Base-by-base conservation (phyloP, 2,329 filamentous ascomycete species). In the Colletotrichum sp. region DNA sequence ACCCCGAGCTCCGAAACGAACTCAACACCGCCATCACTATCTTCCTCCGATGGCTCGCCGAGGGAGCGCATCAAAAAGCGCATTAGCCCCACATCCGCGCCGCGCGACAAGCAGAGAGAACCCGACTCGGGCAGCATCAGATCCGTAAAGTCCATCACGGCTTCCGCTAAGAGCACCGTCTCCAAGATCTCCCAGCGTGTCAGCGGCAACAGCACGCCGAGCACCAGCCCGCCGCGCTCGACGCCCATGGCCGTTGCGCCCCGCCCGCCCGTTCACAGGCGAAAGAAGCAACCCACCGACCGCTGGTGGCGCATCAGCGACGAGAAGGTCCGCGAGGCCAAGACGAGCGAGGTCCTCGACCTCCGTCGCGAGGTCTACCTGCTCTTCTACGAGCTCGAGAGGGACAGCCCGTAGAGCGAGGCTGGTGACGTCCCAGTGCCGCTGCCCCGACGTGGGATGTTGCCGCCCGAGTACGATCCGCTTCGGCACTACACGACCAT, bases 261-360 rank as follows among this genome's bases (percentile, higher is more conserved):
- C 16, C 65, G 66, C 7, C 73, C 77, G 78, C 70, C 72, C 18
- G 39, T 71, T 28, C 60, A 77, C 13, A 88, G 87, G 70, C 91
- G 88, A 78, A 92, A 91, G 79, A 92, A 91, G 81, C 67, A 79
- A 26, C 85, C 87, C 15, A 90, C 90, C 60, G 94, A 98, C 81
- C 92, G 94, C 55, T 99, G 97, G 97, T 99, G 97, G 97, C 92
- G 97, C 44, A 98, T 99, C 79, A 98, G 96, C 79, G 97, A 99
- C 83, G 97, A 99, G 79, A 98, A 98, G 85, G 92, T 99, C 81
- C 97, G 96, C 82, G 96, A 99, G 85, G 94, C 95, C 79, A 98
- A 96, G 88, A 99, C 96, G 8, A 92, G 90, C 71, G 97, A 99
- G 80, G 95, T 99, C 8, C 85, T 99, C 74, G 92, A 93, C 9